These are phyloP conservation scores for Jatropha podagrica DNA, from an alignment of 441 rosid genomes.

Conservation along the genomic window DNA sequence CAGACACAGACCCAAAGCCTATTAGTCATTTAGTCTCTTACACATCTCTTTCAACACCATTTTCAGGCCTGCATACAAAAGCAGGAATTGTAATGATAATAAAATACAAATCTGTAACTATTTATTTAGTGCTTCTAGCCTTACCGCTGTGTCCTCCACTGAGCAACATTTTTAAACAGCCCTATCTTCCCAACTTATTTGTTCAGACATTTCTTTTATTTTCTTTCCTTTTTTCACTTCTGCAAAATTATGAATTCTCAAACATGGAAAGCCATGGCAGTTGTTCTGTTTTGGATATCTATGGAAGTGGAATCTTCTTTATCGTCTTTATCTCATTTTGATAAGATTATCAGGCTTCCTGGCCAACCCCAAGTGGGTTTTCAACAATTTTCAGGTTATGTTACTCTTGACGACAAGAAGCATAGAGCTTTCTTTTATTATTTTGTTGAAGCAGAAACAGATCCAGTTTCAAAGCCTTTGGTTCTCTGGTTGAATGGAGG, in stretches of 20 bases:
- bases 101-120: conserved; percentile 14
- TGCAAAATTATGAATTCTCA: conserved; percentile 31
- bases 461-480: conserved; percentile 79
- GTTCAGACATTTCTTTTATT: not conserved
- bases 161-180: conserved; percentile 7
- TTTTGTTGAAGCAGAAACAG: conserved; percentile 83
- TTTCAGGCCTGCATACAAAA: conserved; percentile 36
- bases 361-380: conserved; percentile 87
- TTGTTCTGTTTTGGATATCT: conserved; percentile 36
- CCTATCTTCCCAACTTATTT: conserved; percentile 1
- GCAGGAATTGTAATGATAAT: conserved; percentile 24
- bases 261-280: conserved; percentile 46
- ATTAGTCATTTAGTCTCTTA: conserved; percentile 7
- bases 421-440: conserved; percentile 88
- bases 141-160: conserved; percentile 29
- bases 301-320: conserved; percentile 34
- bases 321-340: conserved; percentile 33
- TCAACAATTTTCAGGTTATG: conserved; percentile 86
- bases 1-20: conserved; percentile 1
- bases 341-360: conserved; percentile 57
- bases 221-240: conserved; percentile 6
- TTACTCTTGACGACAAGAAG: conserved; percentile 62
- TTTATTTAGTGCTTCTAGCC: conserved; percentile 22
- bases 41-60: conserved; percentile 34
- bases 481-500: conserved; percentile 99